Conservation (phyloP, 2,329 filamentous ascomycete species). For the Penicillium sp. region DNA sequence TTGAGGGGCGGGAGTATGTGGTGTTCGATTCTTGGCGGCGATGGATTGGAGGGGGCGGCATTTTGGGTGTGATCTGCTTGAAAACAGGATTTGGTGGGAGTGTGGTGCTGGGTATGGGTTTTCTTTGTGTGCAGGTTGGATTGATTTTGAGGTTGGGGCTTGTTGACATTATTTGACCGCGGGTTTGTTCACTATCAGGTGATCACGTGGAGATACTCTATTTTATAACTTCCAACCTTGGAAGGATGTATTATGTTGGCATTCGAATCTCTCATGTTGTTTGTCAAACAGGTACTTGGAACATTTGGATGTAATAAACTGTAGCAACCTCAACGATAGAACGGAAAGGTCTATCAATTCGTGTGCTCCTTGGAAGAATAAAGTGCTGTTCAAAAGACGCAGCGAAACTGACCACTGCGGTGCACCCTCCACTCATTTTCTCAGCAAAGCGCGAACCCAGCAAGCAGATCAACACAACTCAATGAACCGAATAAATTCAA, state of each 20-base stretch:
- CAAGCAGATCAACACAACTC: conserved; percentile 26
- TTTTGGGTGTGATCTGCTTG: neutral
- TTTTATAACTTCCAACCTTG: neutral
- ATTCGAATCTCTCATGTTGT: neutral
- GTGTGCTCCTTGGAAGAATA: conserved; percentile 13
- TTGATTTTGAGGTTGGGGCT: neutral
- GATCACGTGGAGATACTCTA: conserved; percentile 1
- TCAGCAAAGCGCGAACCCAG: conserved; percentile 24
- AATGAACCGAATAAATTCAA: conserved; percentile 29
- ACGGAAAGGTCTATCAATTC: conserved; percentile 18
- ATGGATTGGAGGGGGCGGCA: conserved; percentile 20
- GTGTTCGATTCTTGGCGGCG: conserved; percentile 20
- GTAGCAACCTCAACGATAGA: conserved; percentile 8
- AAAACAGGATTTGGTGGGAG: neutral
- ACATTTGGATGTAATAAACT: neutral
- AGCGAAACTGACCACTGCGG: conserved; percentile 9
- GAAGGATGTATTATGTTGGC: no score
- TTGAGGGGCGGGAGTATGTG: conserved; percentile 26
- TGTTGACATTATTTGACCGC: neutral
- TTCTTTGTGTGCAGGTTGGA: neutral
- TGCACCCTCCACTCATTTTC: conserved; percentile 24
- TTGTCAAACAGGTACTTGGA: neutral
- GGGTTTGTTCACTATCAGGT: conserved; percentile 3
- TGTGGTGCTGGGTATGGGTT: neutral
- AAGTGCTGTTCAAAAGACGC: conserved; percentile 14